phyloP scores from a whole-genome alignment of 768 basidiomycete genomes.

The Kondoa malvinella region DNA sequence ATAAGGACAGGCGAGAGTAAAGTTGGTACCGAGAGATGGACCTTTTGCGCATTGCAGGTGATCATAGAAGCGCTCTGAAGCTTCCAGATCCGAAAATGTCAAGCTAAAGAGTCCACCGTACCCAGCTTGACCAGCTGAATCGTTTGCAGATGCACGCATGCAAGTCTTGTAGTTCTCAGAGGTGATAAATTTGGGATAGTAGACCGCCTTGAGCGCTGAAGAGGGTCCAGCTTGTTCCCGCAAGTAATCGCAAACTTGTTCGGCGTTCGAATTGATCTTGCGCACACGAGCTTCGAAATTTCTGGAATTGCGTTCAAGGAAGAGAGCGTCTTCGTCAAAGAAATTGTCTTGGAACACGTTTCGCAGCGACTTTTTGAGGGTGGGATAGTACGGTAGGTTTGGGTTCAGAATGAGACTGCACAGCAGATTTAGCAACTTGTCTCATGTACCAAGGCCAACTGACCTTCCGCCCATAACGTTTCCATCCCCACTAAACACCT shows the following conservation, averaged over 20 bases:
- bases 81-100: conserved; percentile 44
- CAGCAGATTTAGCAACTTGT: background rate
- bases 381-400: conserved; percentile 46
- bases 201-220: conserved; percentile 57
- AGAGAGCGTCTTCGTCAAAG: conserved; percentile 80
- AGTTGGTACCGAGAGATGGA: conserved; percentile 70
- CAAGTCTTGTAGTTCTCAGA: conserved; percentile 53
- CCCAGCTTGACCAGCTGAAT: conserved; percentile 9
- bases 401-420: conserved; percentile 75
- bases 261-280: conserved; percentile 63
- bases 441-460: conserved; percentile 18
- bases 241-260: conserved; percentile 64
- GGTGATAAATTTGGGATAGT: conserved; percentile 72
- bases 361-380: conserved; percentile 47
- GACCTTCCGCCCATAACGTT: conserved; percentile 98
- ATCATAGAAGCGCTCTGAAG: conserved; percentile 36
- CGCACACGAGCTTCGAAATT: conserved; percentile 63
- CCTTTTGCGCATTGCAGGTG: conserved; percentile 68
- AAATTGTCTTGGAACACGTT: conserved; percentile 63
- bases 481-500: conserved; percentile 82
- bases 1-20: conserved; percentile 85
- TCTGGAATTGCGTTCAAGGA: conserved; percentile 95
- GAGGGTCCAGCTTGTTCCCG: conserved; percentile 31
- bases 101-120: conserved; percentile 44
- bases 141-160: conserved; percentile 38